Evolutionary conservation across 768 basidiomycete genomes (phyloP).

Genomic region (Mycena maculata): DNA sequence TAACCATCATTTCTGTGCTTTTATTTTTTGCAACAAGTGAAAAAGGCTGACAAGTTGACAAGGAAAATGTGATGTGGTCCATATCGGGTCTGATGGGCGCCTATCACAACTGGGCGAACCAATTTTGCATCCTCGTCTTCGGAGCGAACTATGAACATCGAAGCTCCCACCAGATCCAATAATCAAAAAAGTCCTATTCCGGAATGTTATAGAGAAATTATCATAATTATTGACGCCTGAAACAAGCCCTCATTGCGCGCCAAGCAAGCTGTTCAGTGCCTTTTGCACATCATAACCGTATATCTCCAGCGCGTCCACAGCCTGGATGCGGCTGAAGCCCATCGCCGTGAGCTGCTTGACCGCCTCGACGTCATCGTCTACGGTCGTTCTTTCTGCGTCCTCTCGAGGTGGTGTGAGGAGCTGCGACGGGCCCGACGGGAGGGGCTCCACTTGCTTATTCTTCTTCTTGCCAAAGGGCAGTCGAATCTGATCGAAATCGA

Average conservation of each 20-base stretch:
- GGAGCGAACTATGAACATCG: too few relatives aligned
- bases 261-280: conserved; percentile 38
- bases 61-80: too few relatives aligned
- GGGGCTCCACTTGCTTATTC: conserved; percentile 63
- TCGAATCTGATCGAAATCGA: conserved; percentile 64
- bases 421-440: conserved; percentile 54
- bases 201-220: conserved; percentile 30
- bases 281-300: conserved; percentile 84
- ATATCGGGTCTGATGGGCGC: too few relatives aligned
- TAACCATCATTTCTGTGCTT: too few relatives aligned
- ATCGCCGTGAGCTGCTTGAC: conserved; percentile 87
- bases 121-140: too few relatives aligned
- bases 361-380: conserved; percentile 78
- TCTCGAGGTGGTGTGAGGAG: conserved; percentile 58
- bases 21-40: too few relatives aligned
- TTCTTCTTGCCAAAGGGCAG: conserved; percentile 84
- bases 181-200: conserved; percentile 11
- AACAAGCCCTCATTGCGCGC: conserved; percentile 21
- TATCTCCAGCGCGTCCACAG: conserved; percentile 86
- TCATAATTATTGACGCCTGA: conserved; percentile 20
- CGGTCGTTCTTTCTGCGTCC: conserved; percentile 53
- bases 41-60: too few relatives aligned
- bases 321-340: conserved; percentile 90
- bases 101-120: too few relatives aligned
- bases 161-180: too few relatives aligned